Evolutionary conservation across 257 asterid species (phyloP).

Genomic region (Asclepias syriaca): DNA sequence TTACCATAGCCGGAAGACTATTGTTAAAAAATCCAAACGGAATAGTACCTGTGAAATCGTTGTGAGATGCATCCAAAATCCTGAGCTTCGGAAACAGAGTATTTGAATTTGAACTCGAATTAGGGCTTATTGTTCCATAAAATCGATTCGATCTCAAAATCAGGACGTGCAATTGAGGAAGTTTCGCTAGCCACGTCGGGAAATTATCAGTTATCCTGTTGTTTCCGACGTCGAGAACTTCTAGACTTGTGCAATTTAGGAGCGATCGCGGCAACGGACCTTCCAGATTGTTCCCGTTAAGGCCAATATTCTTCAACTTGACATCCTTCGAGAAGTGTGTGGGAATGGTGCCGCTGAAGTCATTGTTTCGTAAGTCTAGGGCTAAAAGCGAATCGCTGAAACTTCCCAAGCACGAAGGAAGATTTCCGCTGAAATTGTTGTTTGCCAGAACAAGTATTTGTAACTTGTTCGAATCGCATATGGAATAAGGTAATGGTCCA

Average conservation of each 20-base stretch:
- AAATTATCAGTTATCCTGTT: slow-evolving; percentile 22
- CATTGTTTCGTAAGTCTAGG: slow-evolving; percentile 4
- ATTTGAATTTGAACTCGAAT: no score
- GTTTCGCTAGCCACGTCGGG: slow-evolving; percentile 27
- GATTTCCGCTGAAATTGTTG: slow-evolving; percentile 5
- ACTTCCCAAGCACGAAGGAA: slow-evolving; percentile 14
- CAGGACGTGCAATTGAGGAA: slow-evolving; percentile 22
- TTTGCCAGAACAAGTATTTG: not conserved
- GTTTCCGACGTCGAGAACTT: slow-evolving; percentile 16
- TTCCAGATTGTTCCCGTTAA: slow-evolving; percentile 4
- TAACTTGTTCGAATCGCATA: slow-evolving; percentile 3
- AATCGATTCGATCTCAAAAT: not conserved
- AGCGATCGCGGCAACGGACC: slow-evolving; percentile 13
- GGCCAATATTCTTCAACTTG: slow-evolving; percentile 1
- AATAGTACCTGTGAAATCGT: not conserved
- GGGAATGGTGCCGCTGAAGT: slow-evolving; percentile 6
- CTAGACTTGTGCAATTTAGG: slow-evolving; percentile 6
- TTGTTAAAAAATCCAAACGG: not conserved
- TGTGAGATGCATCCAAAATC: slow-evolving; percentile 4
- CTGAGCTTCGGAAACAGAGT: not conserved
- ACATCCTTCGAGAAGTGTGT: not conserved
- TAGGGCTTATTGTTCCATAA: not conserved
- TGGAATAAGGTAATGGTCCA: slow-evolving; percentile 10
- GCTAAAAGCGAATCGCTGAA: not conserved
- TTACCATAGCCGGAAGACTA: slow-evolving; percentile 11